Evolutionary conservation across 163 green algal species (phyloP).

Genomic region (Scenedesmus sp.): DNA sequence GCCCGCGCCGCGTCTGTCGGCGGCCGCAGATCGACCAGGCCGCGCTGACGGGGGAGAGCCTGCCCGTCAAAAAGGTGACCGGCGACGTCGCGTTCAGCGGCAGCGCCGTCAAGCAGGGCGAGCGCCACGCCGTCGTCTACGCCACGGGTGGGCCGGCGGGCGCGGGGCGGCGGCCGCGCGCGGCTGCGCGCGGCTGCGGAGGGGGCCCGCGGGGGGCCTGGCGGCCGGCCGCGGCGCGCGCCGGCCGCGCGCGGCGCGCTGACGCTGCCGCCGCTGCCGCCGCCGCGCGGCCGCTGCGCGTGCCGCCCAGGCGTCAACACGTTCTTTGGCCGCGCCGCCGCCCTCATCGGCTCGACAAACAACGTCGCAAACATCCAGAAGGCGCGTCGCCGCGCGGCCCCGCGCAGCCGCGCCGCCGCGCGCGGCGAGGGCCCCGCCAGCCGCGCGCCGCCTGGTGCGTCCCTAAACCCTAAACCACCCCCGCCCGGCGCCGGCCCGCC

Average conservation of each 20-base stretch:
- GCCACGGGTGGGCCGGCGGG: slow-evolving; percentile 51
- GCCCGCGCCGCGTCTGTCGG: too few relatives aligned
- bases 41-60: slow-evolving; percentile 91
- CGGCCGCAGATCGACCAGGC: slow-evolving; percentile 89
- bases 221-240: too few relatives aligned
- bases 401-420: background rate
- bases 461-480: too few relatives aligned
- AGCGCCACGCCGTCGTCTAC: slow-evolving; percentile 62
- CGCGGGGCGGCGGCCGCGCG: too few relatives aligned
- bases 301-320: slow-evolving; percentile 80
- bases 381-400: background rate
- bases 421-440: too few relatives aligned
- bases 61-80: slow-evolving; percentile 89
- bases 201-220: too few relatives aligned
- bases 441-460: too few relatives aligned
- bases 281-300: too few relatives aligned
- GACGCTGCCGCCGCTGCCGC: too few relatives aligned
- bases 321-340: slow-evolving; percentile 83
- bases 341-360: slow-evolving; percentile 64
- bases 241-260: too few relatives aligned
- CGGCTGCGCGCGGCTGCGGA: too few relatives aligned
- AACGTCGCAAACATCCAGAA: slow-evolving; percentile 78
- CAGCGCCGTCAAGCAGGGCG: slow-evolving; percentile 87
- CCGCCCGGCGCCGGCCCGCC: too few relatives aligned
- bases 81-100: slow-evolving; percentile 85